These are phyloP conservation scores for Coniochaeta hoffmannii DNA, from an alignment of 2,329 filamentous ascomycete genomes.

Conservation along the genomic window DNA sequence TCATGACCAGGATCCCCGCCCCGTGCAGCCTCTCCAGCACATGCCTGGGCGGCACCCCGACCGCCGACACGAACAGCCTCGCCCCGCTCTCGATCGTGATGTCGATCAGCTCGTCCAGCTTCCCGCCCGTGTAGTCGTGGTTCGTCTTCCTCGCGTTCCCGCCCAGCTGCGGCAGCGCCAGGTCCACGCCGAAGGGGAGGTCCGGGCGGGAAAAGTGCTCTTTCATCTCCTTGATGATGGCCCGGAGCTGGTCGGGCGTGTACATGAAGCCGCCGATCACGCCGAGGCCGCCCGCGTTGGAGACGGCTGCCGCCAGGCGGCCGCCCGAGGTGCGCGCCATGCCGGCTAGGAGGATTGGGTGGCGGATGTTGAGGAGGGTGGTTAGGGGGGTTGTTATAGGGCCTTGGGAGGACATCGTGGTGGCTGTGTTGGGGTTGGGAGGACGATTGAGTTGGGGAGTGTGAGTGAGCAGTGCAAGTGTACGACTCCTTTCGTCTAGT, in stretches of 20 bases:
- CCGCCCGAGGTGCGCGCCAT: constrained; percentile 85
- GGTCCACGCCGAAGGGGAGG: constrained; percentile 84
- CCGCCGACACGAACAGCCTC: constrained; percentile 76
- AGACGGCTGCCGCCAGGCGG: constrained; percentile 74
- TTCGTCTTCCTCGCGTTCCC: constrained; percentile 81
- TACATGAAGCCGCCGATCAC: constrained; percentile 67
- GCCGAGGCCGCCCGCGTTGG: constrained; percentile 78
- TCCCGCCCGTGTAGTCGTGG: constrained; percentile 89
- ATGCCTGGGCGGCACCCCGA: constrained; percentile 71
- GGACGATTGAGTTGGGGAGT: neutral
- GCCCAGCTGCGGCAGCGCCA: constrained; percentile 85
- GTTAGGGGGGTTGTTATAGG: constrained; percentile 73
- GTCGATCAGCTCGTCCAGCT: constrained; percentile 79
- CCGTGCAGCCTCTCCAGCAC: constrained; percentile 72
- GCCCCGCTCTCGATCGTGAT: constrained; percentile 82
- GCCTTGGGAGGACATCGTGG: constrained; percentile 30
- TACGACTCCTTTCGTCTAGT: no score
- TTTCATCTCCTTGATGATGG: constrained; percentile 84
- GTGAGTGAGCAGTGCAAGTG: no score
- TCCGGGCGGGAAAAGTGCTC: constrained; percentile 55
- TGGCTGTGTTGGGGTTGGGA: constrained; percentile 2
- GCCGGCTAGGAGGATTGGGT: constrained; percentile 86
- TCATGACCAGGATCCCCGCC: constrained; percentile 82
- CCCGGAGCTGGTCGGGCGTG: constrained; percentile 65
- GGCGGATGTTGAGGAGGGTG: constrained; percentile 70